Percentiles rank a stretch among this genome's conserved stretches.
Evolutionary conservation across 2,329 filamentous ascomycete genomes (phyloP).

Genomic region (Colletotrichum ledebouriae): DNA sequence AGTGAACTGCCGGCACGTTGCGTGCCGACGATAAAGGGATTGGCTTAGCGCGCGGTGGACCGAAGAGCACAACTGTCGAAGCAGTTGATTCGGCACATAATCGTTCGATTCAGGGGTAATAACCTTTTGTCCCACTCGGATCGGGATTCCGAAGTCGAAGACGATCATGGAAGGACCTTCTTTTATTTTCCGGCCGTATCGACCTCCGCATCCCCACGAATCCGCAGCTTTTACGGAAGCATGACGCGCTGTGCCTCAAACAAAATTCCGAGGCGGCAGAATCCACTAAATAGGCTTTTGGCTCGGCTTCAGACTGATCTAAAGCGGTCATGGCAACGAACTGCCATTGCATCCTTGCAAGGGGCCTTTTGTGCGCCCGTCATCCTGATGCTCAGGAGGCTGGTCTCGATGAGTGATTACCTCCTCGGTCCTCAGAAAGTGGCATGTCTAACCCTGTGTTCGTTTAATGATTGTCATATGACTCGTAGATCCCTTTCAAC

Average conservation of each 20-base stretch:
- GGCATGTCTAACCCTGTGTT: neutral
- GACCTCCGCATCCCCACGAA: conserved; percentile 11
- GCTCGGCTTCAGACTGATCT: conserved; percentile 6
- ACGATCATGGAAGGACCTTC: neutral
- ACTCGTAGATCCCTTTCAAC: conserved; percentile 26
- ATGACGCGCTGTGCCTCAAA: neutral
- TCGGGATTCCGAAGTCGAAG: neutral
- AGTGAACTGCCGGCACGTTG: too few relatives aligned
- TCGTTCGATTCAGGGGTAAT: neutral
- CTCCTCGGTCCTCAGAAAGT: conserved; percentile 18
- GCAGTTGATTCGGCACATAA: conserved; percentile 10
- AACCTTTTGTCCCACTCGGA: conserved; percentile 5
- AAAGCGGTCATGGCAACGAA: neutral
- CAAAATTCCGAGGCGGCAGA: neutral
- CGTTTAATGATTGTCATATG: conserved; percentile 19
- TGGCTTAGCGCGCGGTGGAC: too few relatives aligned
- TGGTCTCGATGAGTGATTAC: conserved; percentile 18
- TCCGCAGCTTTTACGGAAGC: neutral
- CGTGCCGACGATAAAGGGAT: too few relatives aligned
- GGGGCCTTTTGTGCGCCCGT: neutral
- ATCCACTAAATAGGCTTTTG: conserved; percentile 26
- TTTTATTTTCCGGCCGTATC: conserved; percentile 9
- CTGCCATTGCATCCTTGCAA: neutral
- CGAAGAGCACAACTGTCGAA: too few relatives aligned
- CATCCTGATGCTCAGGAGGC: conserved; percentile 8